Evolutionary conservation across 495 filamentous ascomycete species (phyloP), one percentile per base, ranked within the genome.

Genomic region (Margaritispora aquatica): DNA sequence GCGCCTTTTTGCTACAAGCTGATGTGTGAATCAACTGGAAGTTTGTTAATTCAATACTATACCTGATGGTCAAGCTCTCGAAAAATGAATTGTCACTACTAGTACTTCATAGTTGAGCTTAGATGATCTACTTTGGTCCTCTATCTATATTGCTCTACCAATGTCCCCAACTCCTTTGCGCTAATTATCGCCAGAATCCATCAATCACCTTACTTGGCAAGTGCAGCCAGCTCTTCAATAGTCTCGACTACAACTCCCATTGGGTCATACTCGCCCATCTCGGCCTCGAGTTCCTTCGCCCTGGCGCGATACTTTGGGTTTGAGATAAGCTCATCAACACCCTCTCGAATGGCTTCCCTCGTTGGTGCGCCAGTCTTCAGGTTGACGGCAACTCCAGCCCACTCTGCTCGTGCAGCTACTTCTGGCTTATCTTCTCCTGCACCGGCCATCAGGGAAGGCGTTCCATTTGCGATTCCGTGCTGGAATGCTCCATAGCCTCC

Each of bases 401-500:
- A 69, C 54, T 73, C 71, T 1, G 60, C 71, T 29, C 72, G 58
- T 21, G 64, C 61, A 2, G 63, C 55, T 0, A 63, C 58, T 49
- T 73, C 70, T 10, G 52, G 53, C 59, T 75, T 74, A 54, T 75
- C 72, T 52, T 70, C 70, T 0, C 58, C 60, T 8, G 62, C 29
- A 2, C 72, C 72, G 0, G 70, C 72, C 11, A 68, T 56, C 11
- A 76, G 62, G 44, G 71, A 36, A 0, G 71, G 72, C 20, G 68
- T 65, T 1, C 71, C 70, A 55, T 73, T 65, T 20, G 54, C 55
- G 2, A 73, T 54, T 50, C 59, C 62, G 54, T 71, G 71, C 54
- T 63, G 60, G 29, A 73, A 70, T 0, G 58, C 66, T 26, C 72
- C 72, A 44, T 73, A 73, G 0, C 69, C 67, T 1, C 68, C 71